phyloP scores from a whole-genome alignment of 169 alveolate genomes.

The Theileria orientalis region DNA sequence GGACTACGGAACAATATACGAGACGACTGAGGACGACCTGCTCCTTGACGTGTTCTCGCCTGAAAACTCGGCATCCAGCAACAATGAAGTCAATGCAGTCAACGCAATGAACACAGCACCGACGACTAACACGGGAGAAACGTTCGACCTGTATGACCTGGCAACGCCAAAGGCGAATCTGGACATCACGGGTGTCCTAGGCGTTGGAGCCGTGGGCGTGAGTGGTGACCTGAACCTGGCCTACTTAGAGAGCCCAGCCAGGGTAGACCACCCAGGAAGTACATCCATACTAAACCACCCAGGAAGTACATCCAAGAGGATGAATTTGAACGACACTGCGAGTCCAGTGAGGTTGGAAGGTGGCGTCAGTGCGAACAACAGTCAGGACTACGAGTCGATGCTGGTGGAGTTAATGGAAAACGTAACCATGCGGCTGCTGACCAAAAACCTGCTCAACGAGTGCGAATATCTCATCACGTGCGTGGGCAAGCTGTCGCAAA shows the following conservation, averaged over 20 bases:
- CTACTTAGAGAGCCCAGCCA: not conserved
- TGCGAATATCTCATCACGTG: constrained; percentile 74
- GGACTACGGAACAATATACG: not conserved
- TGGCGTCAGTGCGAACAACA: not conserved
- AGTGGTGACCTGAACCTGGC: not conserved
- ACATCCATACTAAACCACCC: not conserved
- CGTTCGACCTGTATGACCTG: not conserved
- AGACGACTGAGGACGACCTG: constrained; percentile 2
- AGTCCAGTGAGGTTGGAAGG: not conserved
- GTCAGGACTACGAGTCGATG: not conserved
- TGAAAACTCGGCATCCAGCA: not conserved
- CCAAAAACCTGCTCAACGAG: constrained; percentile 54
- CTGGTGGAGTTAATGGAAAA: constrained; percentile 28
- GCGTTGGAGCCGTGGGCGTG: not conserved
- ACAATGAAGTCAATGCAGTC: not conserved
- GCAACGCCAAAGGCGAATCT: not conserved
- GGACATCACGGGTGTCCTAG: not conserved
- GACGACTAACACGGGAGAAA: no score
- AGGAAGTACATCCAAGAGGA: not conserved
- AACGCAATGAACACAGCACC: no score
- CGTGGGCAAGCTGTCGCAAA: constrained; percentile 59
- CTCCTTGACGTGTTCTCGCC: not conserved
- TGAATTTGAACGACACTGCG: not conserved
- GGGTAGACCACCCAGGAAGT: not conserved
- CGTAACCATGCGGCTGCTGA: constrained; percentile 12